Base-by-base conservation (phyloP, 2,329 filamentous ascomycete genomes). In the Leptographium lundbergii region DNA sequence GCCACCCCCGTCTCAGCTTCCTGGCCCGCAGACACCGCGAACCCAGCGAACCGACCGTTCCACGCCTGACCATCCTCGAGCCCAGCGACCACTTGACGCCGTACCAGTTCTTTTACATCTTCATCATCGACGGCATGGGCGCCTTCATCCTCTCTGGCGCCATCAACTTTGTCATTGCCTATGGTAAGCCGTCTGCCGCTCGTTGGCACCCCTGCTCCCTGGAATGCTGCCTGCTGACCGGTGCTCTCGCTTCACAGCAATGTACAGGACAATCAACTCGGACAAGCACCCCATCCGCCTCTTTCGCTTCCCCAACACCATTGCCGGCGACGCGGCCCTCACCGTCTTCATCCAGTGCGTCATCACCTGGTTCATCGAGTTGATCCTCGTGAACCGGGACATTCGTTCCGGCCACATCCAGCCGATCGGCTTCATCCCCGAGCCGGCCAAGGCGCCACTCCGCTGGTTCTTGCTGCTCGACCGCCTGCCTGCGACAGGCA, bases 161-260 rank as follows among this genome's bases (percentile, higher is more conserved):
- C 25, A 75, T 81, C 61, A 81, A 81, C 67, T 79, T 80, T 65
- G 74, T 71, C 52, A 71, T 80, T 60, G 77, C 76, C 19, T 80
- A 78, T 62, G 74, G 77, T 79, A 64, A 60, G 69, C n/a, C 11
- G n/a, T 39, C 13, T 32, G 4, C 32, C n/a, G n/a, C n/a, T n/a
- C n/a, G n/a, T n/a, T 32, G 24, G 19, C 9, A 3, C n/a, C 32
- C 32, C 32, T 10, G 17, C 52, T 25, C 9, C 50, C 27, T 36
- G 53, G 4, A 45, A 39, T 17, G 13, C 45, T 50, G 51, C 24
- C 39, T 55, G 51, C 65, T 51, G 17, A 45, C 42, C 42, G 17
- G 19, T 62, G 52, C 25, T 64, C 22, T 61, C 60, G 51, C 51
- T 19, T 2, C 1, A 67, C 57, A 80, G 77, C 69, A 60, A 77